phyloP scores from a whole-genome alignment of 306 rosid species.

The Inga laurina region DNA sequence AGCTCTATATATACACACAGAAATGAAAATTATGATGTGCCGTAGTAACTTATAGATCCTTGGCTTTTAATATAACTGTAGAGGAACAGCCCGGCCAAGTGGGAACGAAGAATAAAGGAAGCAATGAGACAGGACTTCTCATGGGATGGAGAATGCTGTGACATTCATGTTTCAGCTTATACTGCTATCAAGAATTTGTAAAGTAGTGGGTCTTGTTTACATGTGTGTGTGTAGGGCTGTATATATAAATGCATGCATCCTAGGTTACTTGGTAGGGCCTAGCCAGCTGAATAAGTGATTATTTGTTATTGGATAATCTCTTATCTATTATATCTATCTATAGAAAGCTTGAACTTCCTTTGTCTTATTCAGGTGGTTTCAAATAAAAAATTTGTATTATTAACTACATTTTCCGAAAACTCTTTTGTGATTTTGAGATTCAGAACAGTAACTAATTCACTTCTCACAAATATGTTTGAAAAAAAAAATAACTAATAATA shows the following conservation, averaged over 20 bases:
- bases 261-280: background rate
- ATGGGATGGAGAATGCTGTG: conserved; percentile 92
- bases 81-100: conserved; percentile 59
- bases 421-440: too few relatives aligned
- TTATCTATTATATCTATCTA: too few relatives aligned
- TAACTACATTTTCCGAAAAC: too few relatives aligned
- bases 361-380: too few relatives aligned
- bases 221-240: background rate
- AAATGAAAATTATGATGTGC: background rate
- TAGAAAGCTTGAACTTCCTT: too few relatives aligned
- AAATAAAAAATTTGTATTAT: too few relatives aligned
- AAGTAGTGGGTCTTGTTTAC: conserved; percentile 20
- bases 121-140: conserved; percentile 85
- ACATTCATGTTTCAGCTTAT: conserved; percentile 68
- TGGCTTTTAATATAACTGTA: conserved; percentile 31
- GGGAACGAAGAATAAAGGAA: conserved; percentile 61
- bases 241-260: background rate
- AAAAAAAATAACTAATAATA: too few relatives aligned
- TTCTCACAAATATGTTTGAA: too few relatives aligned
- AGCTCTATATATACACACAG: background rate
- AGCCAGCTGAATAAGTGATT: background rate
- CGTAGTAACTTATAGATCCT: background rate
- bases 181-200: conserved; percentile 52
- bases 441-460: too few relatives aligned
- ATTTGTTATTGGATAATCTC: background rate